Evolutionary conservation across 2,329 filamentous ascomycete species (phyloP), one percentile per base, ranked within the genome.

Genomic region (Diaporthe sp.): DNA sequence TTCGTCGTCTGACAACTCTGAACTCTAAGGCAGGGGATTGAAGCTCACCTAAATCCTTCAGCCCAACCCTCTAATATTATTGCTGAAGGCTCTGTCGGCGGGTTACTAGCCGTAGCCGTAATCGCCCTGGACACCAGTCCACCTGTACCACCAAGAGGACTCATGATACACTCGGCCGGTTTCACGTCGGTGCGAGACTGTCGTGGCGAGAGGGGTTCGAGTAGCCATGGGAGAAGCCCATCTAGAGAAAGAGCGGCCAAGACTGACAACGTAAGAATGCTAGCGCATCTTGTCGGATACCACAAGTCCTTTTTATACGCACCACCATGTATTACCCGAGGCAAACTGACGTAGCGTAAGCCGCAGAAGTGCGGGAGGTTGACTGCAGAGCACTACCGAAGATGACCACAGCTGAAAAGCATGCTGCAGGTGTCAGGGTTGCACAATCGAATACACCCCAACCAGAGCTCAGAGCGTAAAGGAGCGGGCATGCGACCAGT

Each of bases 31-130:
- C 22, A 53, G 4, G 42, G 5, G 9, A 3, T 9, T 28, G 22
- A 25, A 15, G 65, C 73, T 42, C n/a, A 75, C 75, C 75, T 76
- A 44, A 76, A 76, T 22, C 75, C 75, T 49, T 76, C 75, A 5
- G 75, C 73, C 75, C 75, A 76, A 3, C 73, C 75, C 53, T 76
- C 75, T 25, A 76, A 42, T 58, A 76, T 59, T 10, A 76, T 62
- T 17, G 75, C 44, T 22, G 49, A 25, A 12, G n/a, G 69, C 2
- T 53, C 68, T 37, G 25, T 31, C 10, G 75, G 75, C 42, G 75
- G 75, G 2, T 62, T 34, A 22, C 58, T 76, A 13, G 55, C 58
- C 1, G 17, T 13, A 19, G 62, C 57, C 4, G 17, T 9, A 25
- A n/a, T 25, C n/a, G 15, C 37, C 58, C 68, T 73, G 28, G 51